phyloP scores from a whole-genome alignment of 345 rosid species.

The Aquilaria sinensis region DNA sequence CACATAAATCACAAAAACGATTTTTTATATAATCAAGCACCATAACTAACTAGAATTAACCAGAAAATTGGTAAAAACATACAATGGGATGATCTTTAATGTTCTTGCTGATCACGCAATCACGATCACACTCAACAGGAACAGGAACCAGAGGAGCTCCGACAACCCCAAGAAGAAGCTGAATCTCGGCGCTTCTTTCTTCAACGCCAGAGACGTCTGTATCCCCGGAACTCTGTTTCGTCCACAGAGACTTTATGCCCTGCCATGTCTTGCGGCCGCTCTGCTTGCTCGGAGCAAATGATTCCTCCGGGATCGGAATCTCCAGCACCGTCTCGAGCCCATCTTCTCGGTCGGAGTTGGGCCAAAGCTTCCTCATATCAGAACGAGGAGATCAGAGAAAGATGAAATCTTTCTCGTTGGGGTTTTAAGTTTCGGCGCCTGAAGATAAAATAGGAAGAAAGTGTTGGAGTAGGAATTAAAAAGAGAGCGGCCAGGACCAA shows the following conservation, averaged over 20 bases:
- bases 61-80: constrained; percentile 3
- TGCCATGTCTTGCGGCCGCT: constrained; percentile 20
- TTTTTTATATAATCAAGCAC: background rate
- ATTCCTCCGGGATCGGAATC: constrained; percentile 84
- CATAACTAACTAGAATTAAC: background rate
- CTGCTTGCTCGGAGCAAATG: constrained; percentile 35
- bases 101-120: constrained; percentile 19
- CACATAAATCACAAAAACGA: too few species aligned
- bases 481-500: background rate
- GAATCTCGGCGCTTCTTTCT: constrained; percentile 28
- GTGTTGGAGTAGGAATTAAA: too few species aligned
- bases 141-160: constrained; percentile 31
- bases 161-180: constrained; percentile 30
- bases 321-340: constrained; percentile 81
- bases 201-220: constrained; percentile 17
- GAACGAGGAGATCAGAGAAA: background rate
- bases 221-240: constrained; percentile 18
- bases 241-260: constrained; percentile 25
- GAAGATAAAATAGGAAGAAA: background rate
- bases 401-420: background rate
- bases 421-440: constrained; percentile 6
- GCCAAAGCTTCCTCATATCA: constrained; percentile 74
- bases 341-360: constrained; percentile 73
- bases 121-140: constrained; percentile 5
- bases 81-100: constrained; percentile 30